These are phyloP conservation scores for Macrophomina pseudophaseolina DNA, from an alignment of 2,329 filamentous ascomycete genomes.

Conservation along the genomic window DNA sequence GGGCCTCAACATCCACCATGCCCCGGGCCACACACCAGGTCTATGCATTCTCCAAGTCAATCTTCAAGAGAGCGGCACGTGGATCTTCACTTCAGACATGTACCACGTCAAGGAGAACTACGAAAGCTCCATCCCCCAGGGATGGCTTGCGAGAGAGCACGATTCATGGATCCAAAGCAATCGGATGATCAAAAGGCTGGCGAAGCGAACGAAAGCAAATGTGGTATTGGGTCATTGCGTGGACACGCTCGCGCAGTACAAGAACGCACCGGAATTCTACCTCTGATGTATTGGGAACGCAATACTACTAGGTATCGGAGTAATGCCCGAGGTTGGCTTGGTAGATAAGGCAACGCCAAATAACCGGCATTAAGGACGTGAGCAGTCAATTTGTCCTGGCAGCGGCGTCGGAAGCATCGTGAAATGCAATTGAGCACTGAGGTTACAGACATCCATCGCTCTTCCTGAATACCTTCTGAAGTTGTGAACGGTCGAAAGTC, in stretches of 20 bases:
- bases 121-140: conserved; percentile 40
- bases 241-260: conserved; percentile 34
- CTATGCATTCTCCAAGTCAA: conserved; percentile 45
- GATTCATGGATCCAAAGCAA: conserved; percentile 40
- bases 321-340: no score
- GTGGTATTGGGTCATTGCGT: conserved; percentile 39
- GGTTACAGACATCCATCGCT: no score
- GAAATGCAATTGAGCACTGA: no score
- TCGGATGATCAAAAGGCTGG: conserved; percentile 38
- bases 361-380: no score
- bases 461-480: no score
- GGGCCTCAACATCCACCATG: conserved; percentile 41
- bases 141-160: conserved; percentile 45
- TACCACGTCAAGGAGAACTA: conserved; percentile 46
- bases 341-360: no score
- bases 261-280: conserved; percentile 37
- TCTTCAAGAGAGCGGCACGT: conserved; percentile 40
- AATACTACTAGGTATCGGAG: not conserved
- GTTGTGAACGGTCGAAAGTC: no score
- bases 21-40: conserved; percentile 45
- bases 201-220: conserved; percentile 35
- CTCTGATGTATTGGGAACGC: conserved; percentile 23
- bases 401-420: no score
- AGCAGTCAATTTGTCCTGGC: no score
- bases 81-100: conserved; percentile 46